These are phyloP conservation scores for Tylopilus cervinicoccineus DNA, from an alignment of 768 basidiomycete genomes.

Conservation along the genomic window DNA sequence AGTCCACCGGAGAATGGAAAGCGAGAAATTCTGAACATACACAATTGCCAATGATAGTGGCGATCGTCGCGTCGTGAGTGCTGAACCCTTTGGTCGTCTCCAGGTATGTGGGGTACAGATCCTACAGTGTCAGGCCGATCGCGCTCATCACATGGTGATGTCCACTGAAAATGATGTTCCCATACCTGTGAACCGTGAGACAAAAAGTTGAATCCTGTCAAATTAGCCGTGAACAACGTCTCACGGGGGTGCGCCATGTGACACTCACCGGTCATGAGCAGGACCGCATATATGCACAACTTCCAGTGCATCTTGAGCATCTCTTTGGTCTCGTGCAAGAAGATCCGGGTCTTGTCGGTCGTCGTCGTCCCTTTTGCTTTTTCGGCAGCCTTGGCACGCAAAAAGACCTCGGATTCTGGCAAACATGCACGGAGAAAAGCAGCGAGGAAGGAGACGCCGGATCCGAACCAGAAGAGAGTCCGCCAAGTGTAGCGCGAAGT, in stretches of 20 bases:
- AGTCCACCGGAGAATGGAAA: background rate
- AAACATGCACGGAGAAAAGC: conserved; percentile 60
- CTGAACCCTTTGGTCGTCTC: conserved; percentile 58
- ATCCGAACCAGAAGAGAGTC: conserved; percentile 74
- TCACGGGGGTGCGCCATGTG: background rate
- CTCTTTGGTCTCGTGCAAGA: conserved; percentile 63
- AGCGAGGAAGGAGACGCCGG: conserved; percentile 66
- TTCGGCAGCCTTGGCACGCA: conserved; percentile 57
- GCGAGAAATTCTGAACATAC: conserved; percentile 31
- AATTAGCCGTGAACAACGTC: conserved; percentile 1
- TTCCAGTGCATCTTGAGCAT: conserved; percentile 86
- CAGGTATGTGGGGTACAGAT: conserved; percentile 77
- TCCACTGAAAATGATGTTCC: background rate
- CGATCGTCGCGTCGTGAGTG: conserved; percentile 55
- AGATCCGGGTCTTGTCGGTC: conserved; percentile 58
- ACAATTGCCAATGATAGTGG: conserved; percentile 81
- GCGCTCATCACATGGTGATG: background rate
- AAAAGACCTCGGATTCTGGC: conserved; percentile 77
- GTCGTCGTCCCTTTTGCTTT: conserved; percentile 35
- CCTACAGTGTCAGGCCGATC: conserved; percentile 31
- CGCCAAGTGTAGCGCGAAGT: conserved; percentile 54
- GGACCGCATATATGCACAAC: conserved; percentile 76
- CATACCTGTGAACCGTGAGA: conserved; percentile 66
- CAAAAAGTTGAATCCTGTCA: conserved; percentile 68
- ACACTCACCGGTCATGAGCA: conserved; percentile 62